These are phyloP conservation scores for Penicillium sp. DNA, from an alignment of 2,329 filamentous ascomycete genomes.

Conservation along the genomic window DNA sequence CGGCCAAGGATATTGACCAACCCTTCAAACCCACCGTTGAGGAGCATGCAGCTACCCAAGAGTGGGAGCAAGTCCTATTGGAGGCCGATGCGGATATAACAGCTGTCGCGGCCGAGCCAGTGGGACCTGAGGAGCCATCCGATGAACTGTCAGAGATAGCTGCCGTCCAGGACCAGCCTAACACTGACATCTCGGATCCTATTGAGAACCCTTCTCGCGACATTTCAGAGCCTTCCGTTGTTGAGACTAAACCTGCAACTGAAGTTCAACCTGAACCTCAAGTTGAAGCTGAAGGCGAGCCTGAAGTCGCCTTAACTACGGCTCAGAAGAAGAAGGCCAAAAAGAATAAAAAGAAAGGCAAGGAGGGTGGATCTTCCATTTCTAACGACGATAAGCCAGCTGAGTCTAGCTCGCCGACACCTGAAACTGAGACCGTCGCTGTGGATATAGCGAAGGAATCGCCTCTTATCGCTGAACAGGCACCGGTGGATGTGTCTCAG, in stretches of 20 bases:
- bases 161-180: neutral
- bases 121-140: neutral
- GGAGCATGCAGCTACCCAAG: neutral
- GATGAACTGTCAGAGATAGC: neutral
- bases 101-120: neutral
- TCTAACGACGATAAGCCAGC: slow-evolving; percentile 11
- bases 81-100: neutral
- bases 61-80: slow-evolving; percentile 4
- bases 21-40: neutral
- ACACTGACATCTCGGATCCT: neutral
- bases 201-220: neutral
- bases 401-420: slow-evolving; percentile 1
- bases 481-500: neutral
- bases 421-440: neutral
- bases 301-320: slow-evolving; percentile 18
- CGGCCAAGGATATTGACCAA: slow-evolving; percentile 1
- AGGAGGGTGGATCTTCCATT: slow-evolving; percentile 15
- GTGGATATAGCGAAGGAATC: neutral
- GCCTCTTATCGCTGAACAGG: neutral
- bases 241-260: neutral
- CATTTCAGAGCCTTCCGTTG: neutral
- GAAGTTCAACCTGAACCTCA: neutral
- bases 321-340: slow-evolving; percentile 38
- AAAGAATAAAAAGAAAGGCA: slow-evolving; percentile 33
- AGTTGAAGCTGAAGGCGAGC: slow-evolving; percentile 8